Conservation (phyloP, 352 stramenopile species). For the Aphanomyces euteiches region DNA sequence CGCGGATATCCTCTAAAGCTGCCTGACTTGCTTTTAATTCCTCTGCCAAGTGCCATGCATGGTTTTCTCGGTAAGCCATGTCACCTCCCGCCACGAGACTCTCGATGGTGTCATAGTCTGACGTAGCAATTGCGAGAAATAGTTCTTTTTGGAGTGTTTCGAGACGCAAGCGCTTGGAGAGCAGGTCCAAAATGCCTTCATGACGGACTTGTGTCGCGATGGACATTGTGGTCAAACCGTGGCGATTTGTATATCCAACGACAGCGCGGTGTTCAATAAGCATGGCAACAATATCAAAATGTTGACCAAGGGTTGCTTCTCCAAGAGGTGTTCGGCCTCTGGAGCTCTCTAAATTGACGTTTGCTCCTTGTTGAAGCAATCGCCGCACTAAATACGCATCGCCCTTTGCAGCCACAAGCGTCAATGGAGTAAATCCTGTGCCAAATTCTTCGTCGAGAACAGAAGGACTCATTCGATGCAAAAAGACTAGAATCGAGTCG, state of each 20-base stretch:
- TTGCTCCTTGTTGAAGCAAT: slow-evolving; percentile 57
- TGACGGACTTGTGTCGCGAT: slow-evolving; percentile 33
- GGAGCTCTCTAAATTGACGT: slow-evolving; percentile 68
- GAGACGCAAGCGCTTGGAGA: slow-evolving; percentile 1
- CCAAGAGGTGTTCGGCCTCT: slow-evolving; percentile 54
- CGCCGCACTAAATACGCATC: slow-evolving; percentile 50
- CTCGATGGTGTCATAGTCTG: slow-evolving; percentile 49
- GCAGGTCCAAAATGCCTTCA: background rate
- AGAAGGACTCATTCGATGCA: slow-evolving; percentile 42
- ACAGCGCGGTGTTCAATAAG: slow-evolving; percentile 59
- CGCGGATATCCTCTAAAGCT: slow-evolving; percentile 22
- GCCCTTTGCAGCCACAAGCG: slow-evolving; percentile 45
- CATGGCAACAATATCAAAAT: slow-evolving; percentile 48
- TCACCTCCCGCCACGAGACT: slow-evolving; percentile 17
- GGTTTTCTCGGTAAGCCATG: slow-evolving; percentile 27
- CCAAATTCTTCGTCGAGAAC: slow-evolving; percentile 57
- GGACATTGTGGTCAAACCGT: slow-evolving; percentile 47
- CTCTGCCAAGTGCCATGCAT: slow-evolving; percentile 23
- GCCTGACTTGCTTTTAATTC: slow-evolving; percentile 34
- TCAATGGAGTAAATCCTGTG: slow-evolving; percentile 64
- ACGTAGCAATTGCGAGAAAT: slow-evolving; percentile 65
- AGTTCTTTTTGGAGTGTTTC: slow-evolving; percentile 44
- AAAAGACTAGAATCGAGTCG: slow-evolving; percentile 58
- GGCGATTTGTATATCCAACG: slow-evolving; percentile 58
- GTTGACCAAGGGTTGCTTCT: slow-evolving; percentile 55